phyloP scores from a whole-genome alignment of 129 eudicot species.

The Flaveria ramosissima region DNA sequence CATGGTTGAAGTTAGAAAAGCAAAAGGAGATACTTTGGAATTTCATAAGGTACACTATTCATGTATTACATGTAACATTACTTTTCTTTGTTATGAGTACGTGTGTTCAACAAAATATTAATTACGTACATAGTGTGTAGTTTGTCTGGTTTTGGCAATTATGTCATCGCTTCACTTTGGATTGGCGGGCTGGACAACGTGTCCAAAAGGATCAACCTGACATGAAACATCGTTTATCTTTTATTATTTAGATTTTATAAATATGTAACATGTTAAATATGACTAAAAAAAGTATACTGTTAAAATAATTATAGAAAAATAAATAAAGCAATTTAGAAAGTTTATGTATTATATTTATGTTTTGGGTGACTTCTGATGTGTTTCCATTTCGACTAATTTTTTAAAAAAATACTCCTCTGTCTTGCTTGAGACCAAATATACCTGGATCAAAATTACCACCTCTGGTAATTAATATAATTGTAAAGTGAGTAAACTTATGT shows the following conservation, averaged over 20 bases:
- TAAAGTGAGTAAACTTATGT: neutral
- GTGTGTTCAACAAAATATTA: too few species aligned
- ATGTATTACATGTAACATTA: conserved; percentile 7
- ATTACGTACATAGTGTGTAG: too few species aligned
- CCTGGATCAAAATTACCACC: neutral
- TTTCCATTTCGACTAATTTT: neutral
- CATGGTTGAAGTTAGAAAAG: conserved; percentile 96
- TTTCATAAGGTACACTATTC: conserved; percentile 81
- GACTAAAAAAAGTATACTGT: neutral
- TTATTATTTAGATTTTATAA: neutral
- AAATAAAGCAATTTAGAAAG: conserved; percentile 2
- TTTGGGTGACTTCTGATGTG: neutral
- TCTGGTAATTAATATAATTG: neutral
- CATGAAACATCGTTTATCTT: neutral
- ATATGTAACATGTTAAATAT: neutral
- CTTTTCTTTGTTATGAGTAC: too few species aligned
- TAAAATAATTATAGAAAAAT: neutral
- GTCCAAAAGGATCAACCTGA: neutral
- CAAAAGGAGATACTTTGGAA: conserved; percentile 98
- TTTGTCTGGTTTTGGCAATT: neutral
- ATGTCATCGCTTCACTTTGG: neutral
- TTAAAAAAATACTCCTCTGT: neutral
- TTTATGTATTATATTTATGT: neutral
- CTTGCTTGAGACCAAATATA: neutral
- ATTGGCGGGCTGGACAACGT: neutral